These are phyloP conservation scores for Lippia alba DNA, from an alignment of 305 asterid species.

Conservation along the genomic window DNA sequence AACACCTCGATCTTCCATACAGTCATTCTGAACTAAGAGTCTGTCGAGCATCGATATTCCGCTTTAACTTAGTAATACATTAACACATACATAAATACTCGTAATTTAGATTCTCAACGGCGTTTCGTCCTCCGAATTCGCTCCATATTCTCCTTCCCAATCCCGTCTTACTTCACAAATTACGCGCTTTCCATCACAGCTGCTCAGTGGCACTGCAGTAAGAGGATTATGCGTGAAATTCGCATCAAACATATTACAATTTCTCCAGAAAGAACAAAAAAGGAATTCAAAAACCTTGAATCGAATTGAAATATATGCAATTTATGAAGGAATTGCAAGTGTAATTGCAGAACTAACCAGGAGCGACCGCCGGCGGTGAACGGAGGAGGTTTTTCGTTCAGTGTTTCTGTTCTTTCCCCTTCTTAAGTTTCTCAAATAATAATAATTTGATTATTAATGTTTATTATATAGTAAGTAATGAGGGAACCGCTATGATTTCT, in stretches of 20 bases:
- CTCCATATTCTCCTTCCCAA: not conserved
- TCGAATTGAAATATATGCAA: not conserved
- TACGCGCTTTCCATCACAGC: not conserved
- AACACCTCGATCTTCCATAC: not conserved
- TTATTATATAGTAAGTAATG: no score
- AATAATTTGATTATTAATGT: no score
- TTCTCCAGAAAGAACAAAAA: not conserved
- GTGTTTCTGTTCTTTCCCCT: not conserved
- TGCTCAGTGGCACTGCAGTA: slow-evolving; percentile 2
- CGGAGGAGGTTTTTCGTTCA: slow-evolving; percentile 16
- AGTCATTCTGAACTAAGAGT: slow-evolving; percentile 21
- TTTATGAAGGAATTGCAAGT: not conserved
- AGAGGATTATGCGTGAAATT: not conserved
- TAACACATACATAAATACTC: not conserved
- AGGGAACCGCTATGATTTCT: no score
- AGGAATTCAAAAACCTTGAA: not conserved
- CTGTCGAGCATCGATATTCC: not conserved
- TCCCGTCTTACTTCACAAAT: not conserved
- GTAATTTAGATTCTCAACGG: not conserved
- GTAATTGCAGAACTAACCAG: not conserved
- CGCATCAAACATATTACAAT: not conserved
- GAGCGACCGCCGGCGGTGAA: slow-evolving; percentile 11
- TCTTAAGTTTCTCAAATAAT: not conserved
- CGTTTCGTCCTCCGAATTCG: not conserved
- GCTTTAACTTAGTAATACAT: slow-evolving; percentile 5